phyloP scores from a whole-genome alignment of 73 alveolate genomes.

The Paramecium bursaria region DNA sequence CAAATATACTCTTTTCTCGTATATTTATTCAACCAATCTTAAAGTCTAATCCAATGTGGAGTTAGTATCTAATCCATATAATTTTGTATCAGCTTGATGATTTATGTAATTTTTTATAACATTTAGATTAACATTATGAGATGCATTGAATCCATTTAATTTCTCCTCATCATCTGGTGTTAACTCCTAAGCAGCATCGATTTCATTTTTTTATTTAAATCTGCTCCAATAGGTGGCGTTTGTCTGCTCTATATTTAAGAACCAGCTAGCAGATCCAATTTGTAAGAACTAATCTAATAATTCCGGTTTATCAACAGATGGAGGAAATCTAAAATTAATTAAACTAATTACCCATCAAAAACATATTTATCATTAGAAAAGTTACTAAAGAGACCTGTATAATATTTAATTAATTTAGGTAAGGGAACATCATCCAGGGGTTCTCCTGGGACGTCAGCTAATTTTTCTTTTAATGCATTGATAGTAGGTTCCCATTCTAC shows the following conservation, averaged over 20 bases:
- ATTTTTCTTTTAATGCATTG: constrained; percentile 26
- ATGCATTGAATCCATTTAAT: not conserved
- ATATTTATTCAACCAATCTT: constrained; percentile 28
- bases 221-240: constrained; percentile 10
- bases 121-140: constrained; percentile 17
- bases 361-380: constrained; percentile 50
- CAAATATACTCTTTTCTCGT: constrained; percentile 45
- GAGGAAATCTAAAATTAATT: constrained; percentile 32
- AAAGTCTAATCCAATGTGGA: not conserved
- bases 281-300: not conserved
- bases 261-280: constrained; percentile 43
- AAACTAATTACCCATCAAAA: constrained; percentile 27
- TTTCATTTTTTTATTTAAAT: constrained; percentile 20
- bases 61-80: constrained; percentile 11
- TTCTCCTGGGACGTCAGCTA: constrained; percentile 61
- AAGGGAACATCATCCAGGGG: constrained; percentile 65
- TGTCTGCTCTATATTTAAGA: not conserved
- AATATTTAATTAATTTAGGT: constrained; percentile 15
- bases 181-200: not conserved
- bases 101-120: not conserved
- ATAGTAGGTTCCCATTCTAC: constrained; percentile 69
- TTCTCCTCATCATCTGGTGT: constrained; percentile 39
- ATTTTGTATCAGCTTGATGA: constrained; percentile 3
- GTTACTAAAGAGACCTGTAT: not conserved
- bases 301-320: constrained; percentile 54